Conservation (phyloP, 2,329 filamentous ascomycete genomes). For the Fusarium domesticum region DNA sequence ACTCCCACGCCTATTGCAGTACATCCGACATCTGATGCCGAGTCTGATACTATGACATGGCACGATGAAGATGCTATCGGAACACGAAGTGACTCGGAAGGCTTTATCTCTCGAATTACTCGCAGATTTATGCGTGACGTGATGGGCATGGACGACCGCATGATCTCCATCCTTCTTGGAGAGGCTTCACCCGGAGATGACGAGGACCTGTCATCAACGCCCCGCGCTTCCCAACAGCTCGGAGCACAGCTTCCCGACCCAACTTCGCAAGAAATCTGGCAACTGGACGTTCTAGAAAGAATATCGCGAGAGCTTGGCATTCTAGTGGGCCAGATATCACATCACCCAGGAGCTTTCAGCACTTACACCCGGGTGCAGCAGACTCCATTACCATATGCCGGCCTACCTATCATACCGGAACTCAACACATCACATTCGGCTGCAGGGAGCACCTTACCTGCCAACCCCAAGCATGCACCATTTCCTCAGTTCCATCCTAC, state of each 20-base stretch:
- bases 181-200: slow-evolving; percentile 63
- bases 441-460: slow-evolving; percentile 25
- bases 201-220: slow-evolving; percentile 47
- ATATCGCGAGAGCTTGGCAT: slow-evolving; percentile 84
- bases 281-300: slow-evolving; percentile 74
- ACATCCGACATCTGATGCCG: slow-evolving; percentile 28
- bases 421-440: slow-evolving; percentile 35
- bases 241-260: slow-evolving; percentile 31
- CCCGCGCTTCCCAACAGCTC: slow-evolving; percentile 41
- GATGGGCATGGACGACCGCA: slow-evolving; percentile 83
- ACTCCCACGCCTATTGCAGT: slow-evolving; percentile 27
- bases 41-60: slow-evolving; percentile 46
- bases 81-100: slow-evolving; percentile 54
- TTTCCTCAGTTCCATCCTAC: slow-evolving; percentile 48
- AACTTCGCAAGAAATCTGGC: slow-evolving; percentile 55
- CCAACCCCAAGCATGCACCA: slow-evolving; percentile 20
- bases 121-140: slow-evolving; percentile 83
- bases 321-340: slow-evolving; percentile 75
- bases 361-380: slow-evolving; percentile 69
- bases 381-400: slow-evolving; percentile 71
- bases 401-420: slow-evolving; percentile 65
- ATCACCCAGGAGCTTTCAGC: slow-evolving; percentile 82
- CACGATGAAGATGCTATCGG: slow-evolving; percentile 50
- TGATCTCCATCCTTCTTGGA: slow-evolving; percentile 83
- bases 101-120: slow-evolving; percentile 78